These are phyloP conservation scores for Rhododendron henanense DNA, from an alignment of 148 eudicot species.

Conservation along the genomic window DNA sequence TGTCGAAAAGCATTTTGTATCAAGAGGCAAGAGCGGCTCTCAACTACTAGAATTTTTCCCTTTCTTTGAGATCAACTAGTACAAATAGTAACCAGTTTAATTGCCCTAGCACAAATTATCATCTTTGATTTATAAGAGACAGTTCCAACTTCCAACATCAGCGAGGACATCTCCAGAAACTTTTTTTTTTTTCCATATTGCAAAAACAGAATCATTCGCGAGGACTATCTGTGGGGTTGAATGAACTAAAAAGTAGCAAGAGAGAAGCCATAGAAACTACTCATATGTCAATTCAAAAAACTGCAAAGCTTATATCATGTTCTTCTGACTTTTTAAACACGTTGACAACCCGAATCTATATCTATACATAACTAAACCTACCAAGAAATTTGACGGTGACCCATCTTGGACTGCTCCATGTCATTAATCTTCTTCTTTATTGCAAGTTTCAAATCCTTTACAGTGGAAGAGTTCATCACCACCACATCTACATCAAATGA, in stretches of 20 bases:
- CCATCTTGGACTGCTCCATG: slow-evolving; percentile 82
- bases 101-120: background rate
- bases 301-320: background rate
- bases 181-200: background rate
- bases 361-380: slow-evolving; percentile 13
- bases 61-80: background rate
- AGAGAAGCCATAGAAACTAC: slow-evolving; percentile 1
- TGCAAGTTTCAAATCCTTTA: slow-evolving; percentile 74
- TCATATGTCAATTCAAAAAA: background rate
- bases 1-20: background rate
- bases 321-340: background rate
- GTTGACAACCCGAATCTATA: background rate
- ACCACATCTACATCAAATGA: slow-evolving; percentile 55
- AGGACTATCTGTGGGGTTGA: background rate
- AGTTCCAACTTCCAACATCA: background rate
- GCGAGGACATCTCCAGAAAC: background rate
- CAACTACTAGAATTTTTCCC: background rate
- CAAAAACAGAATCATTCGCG: background rate
- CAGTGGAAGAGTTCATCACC: slow-evolving; percentile 72
- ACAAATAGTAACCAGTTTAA: background rate
- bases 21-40: background rate
- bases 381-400: slow-evolving; percentile 98
- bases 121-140: background rate
- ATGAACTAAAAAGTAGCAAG: background rate
- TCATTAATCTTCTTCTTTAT: slow-evolving; percentile 67